phyloP scores from a whole-genome alignment of 345 rosid genomes.

The Moricandia moricandioides region DNA sequence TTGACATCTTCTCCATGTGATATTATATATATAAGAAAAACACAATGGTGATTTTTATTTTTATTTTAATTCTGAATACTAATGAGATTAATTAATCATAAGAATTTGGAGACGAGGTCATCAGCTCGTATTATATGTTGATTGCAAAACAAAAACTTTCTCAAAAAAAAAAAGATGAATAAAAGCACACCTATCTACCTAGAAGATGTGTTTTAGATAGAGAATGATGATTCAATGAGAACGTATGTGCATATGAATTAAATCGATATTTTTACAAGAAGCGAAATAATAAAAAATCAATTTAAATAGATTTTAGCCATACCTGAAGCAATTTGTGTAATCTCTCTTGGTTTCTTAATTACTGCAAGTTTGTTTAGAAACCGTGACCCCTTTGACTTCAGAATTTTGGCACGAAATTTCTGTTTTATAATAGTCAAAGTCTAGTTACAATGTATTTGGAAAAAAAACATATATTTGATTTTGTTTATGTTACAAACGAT shows the following conservation, averaged over 20 bases:
- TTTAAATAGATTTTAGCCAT: background rate
- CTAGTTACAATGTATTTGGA: background rate
- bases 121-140: background rate
- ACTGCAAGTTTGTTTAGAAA: background rate
- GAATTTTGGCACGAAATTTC: background rate
- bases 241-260: background rate
- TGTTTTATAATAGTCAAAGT: background rate
- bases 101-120: background rate
- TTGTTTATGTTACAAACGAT: background rate
- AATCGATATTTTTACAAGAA: background rate
- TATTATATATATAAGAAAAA: background rate
- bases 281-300: background rate
- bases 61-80: no score
- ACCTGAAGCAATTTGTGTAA: background rate
- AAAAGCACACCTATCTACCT: background rate
- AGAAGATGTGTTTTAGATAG: background rate
- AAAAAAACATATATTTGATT: background rate
- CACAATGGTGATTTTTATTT: no score
- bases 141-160: background rate
- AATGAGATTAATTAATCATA: background rate
- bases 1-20: constrained; percentile 29
- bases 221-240: background rate
- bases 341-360: background rate
- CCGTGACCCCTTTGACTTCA: background rate
- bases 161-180: background rate